Conservation (phyloP, 352 stramenopile species). For the Phytophthora hybrid region DNA sequence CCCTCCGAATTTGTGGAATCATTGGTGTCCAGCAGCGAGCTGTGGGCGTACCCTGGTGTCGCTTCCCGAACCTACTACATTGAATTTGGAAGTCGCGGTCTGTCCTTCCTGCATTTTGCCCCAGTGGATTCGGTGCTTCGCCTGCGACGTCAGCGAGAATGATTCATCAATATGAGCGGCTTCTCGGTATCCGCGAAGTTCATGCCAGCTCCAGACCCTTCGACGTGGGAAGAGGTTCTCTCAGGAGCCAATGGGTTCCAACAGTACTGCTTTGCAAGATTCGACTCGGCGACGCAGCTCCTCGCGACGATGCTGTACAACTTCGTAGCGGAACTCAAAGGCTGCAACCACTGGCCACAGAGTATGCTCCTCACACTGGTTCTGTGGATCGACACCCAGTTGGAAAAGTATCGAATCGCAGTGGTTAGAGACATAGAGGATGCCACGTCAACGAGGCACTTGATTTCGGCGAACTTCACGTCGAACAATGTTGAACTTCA, state of each 20-base stretch:
- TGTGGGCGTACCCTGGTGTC: slow-evolving; percentile 11
- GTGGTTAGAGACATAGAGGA: background rate
- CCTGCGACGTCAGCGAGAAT: background rate
- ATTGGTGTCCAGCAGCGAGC: slow-evolving; percentile 9
- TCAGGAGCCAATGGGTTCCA: slow-evolving; percentile 10
- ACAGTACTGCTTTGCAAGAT: slow-evolving; percentile 2
- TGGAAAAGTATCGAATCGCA: background rate
- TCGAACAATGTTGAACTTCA: background rate
- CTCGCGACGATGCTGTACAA: background rate
- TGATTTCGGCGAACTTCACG: background rate
- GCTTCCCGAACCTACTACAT: background rate
- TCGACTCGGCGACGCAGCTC: background rate
- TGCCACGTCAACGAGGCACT: background rate
- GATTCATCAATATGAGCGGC: slow-evolving; percentile 19
- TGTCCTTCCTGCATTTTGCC: slow-evolving; percentile 12
- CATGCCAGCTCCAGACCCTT: background rate
- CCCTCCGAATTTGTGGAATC: slow-evolving; percentile 1
- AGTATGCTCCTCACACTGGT: slow-evolving; percentile 6
- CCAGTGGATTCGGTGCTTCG: background rate
- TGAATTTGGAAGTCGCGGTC: background rate
- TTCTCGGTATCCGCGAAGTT: slow-evolving; percentile 13
- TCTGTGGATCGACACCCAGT: slow-evolving; percentile 1
- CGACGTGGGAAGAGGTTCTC: slow-evolving; percentile 3
- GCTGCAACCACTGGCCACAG: background rate
- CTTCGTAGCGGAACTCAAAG: background rate